Evolutionary conservation across 768 basidiomycete species (phyloP), one percentile per base, ranked within the genome.

Genomic region (Galerina marginata): DNA sequence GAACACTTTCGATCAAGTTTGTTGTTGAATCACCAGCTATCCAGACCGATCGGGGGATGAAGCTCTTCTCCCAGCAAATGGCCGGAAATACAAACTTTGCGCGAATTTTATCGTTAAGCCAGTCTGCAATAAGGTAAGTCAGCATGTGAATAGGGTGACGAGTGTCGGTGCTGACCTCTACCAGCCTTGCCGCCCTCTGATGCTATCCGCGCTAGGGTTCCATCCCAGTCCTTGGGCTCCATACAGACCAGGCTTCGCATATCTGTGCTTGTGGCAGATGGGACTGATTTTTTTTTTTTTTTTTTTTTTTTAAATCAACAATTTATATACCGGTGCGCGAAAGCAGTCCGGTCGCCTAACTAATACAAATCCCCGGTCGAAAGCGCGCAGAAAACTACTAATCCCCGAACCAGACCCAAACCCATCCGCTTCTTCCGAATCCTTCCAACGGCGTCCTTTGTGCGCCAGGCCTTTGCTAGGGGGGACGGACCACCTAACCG

Each of bases 41-140:
- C 74, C 73, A 75, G 1, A 75, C 61, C 3, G 37, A 29, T 9
- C 39, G 16, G 0, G 70, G 70, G 12, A 74, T 72, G n/a, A 55
- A 64, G 43, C 71, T 72, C 20, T 62, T 65, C 42, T 66, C 66
- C 73, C 73, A 75, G 56, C 73, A 75, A 15, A 75, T 60, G 1
- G 51, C 73, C 3, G 64, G 38, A 25, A 72, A 65, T 0, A 65
- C 70, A 55, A 74, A 75, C 15, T 67, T 59, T n/a, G 63, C 60
- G 3, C 62, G 36, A 6, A 61, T 47, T 51, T 75, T 72, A 36
- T 73, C 67, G 4, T 53, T 25, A 0, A 73, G 48, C 70, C 74
- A 73, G 48, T 73, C 71, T 73, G 48, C 3, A 20, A 20, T 11
- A 43, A 56, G n/a, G n/a, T n/a, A 37, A 10, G 14, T 10, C 9